Base-by-base conservation (phyloP, 768 basidiomycete genomes). In the Lactarius evosmus region DNA sequence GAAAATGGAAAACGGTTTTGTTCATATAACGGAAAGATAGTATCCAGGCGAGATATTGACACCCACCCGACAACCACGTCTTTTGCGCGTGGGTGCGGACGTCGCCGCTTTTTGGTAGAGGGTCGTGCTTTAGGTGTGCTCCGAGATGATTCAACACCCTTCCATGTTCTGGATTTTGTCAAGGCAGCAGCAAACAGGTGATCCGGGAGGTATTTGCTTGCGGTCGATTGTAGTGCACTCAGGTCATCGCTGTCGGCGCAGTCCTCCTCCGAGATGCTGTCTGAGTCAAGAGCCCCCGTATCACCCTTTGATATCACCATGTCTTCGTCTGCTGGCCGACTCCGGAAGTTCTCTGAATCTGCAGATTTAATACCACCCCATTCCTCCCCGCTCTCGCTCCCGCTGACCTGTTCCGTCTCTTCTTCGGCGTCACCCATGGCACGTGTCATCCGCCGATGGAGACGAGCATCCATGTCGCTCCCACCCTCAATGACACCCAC, bases 11-110 rank as follows among this genome's bases (percentile, higher is more conserved):
- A n/a, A n/a, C n/a, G n/a, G 17, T 7, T 67, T 49, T 62, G 40
- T 58, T 69, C 52, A 64, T 49, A 55, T 50, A 46, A 56, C 5
- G 27, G 50, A 36, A 32, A 60, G 30, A 40, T 30, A 29, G 29
- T 52, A 19, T 7, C 27, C 9, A 19, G 7, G 46, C 44, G 49
- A 34, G 36, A 51, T 17, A 57, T 33, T 25, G 41, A 36, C 14
- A 64, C 68, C 51, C 60, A 67, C 68, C 62, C 68, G 49, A 67
- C 16, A 29, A 61, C 51, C 58, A 69, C 66, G 62, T 69, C 68
- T 56, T 67, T 67, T 38, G 53, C 27, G 56, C 54, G 62, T 56
- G 63, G 4, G 16, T 27, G 36, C 29, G 33, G 52, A 7, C 32
- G 46, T 19, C 46, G 58, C 8, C 44, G 56, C 52, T 34, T 50